Conservation (phyloP, 202 grass and related monocot genomes). For the Brachypodium distachyon region DNA sequence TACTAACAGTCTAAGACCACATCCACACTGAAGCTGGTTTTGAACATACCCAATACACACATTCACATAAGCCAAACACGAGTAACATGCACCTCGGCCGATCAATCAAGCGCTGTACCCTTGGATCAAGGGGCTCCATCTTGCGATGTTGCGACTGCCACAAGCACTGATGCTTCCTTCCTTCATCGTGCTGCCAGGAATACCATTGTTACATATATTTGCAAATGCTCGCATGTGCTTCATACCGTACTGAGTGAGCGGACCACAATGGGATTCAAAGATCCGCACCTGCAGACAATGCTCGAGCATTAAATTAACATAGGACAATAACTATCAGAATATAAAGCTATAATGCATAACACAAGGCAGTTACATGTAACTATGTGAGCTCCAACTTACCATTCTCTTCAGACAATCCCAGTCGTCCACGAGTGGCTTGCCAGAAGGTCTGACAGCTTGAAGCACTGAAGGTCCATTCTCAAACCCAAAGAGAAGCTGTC, state of each 20-base stretch:
- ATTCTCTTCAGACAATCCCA: constrained; percentile 85
- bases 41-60: no score
- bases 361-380: neutral
- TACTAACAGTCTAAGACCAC: neutral
- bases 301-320: neutral
- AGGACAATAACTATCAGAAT: neutral
- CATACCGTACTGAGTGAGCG: constrained; percentile 77
- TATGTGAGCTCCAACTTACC: constrained; percentile 27
- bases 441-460: constrained; percentile 35
- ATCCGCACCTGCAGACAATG: constrained; percentile 44
- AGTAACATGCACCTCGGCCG: neutral
- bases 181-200: constrained; percentile 34
- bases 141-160: constrained; percentile 29
- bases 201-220: constrained; percentile 61
- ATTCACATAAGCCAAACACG: neutral
- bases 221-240: constrained; percentile 70
- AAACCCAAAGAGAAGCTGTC: constrained; percentile 70
- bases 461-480: constrained; percentile 44
- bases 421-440: constrained; percentile 61
- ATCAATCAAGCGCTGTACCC: constrained; percentile 74
- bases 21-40: no score
- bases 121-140: constrained; percentile 38
- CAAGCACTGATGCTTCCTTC: constrained; percentile 39
- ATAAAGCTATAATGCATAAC: neutral
- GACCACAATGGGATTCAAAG: constrained; percentile 69